Conservation (phyloP, 2,329 filamentous ascomycete genomes). For the Colletotrichum sojae region DNA sequence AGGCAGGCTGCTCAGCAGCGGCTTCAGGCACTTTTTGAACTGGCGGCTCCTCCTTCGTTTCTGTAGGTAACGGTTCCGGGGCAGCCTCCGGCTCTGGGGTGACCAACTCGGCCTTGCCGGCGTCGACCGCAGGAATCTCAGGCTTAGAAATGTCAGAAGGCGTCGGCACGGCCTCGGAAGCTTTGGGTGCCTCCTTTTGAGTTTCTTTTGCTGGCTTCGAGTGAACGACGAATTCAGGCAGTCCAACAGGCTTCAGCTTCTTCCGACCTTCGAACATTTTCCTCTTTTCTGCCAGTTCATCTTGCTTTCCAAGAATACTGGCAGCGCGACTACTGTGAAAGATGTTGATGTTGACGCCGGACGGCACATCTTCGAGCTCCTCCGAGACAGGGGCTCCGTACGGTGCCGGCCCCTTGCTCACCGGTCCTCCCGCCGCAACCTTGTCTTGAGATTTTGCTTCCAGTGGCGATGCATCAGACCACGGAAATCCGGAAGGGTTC, state of each 20-base stretch:
- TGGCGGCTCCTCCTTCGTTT: constrained; percentile 1
- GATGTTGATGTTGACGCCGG: constrained; percentile 61
- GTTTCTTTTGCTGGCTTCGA: constrained; percentile 13
- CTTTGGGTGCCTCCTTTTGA: neutral
- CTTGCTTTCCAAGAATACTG: constrained; percentile 53
- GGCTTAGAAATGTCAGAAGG: neutral
- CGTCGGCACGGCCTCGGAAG: neutral
- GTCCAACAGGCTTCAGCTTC: constrained; percentile 42
- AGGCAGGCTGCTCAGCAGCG: constrained; percentile 7
- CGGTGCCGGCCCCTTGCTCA: neutral
- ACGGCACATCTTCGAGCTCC: constrained; percentile 53
- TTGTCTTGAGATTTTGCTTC: constrained; percentile 1
- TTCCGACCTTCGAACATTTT: constrained; percentile 22
- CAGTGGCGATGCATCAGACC: constrained; percentile 34
- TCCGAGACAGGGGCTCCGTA: constrained; percentile 21
- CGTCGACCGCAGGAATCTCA: neutral
- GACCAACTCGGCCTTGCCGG: neutral
- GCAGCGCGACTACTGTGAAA: constrained; percentile 64
- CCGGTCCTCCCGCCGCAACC: neutral
- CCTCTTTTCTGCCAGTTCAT: neutral
- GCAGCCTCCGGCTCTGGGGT: neutral
- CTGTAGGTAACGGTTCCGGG: neutral
- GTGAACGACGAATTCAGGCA: constrained; percentile 42
- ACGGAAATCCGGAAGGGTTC: constrained; percentile 20
- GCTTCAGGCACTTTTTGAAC: constrained; percentile 13